Evolutionary conservation across 176 grass and related monocot genomes (phyloP).

Genomic region (Rhynchospora tenuis): DNA sequence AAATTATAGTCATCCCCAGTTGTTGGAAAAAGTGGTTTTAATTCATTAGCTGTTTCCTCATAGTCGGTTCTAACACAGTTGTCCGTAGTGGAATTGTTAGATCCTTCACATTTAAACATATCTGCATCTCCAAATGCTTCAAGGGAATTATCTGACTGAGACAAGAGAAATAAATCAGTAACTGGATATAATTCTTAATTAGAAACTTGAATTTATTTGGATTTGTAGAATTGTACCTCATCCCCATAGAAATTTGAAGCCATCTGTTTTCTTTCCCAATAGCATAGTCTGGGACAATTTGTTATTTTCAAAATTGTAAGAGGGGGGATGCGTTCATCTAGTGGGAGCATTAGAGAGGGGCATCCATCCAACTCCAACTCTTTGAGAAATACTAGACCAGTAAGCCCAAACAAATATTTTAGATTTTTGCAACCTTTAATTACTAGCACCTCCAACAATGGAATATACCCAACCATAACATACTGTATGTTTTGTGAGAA

Average conservation of each 20-base stretch:
- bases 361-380: conserved; percentile 6
- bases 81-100: background rate
- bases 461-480: background rate
- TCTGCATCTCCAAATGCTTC: background rate
- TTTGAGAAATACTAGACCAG: background rate
- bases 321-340: background rate
- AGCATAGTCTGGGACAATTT: background rate
- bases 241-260: background rate
- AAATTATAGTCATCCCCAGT: background rate
- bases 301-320: background rate
- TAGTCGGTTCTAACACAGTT: background rate
- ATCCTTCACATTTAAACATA: background rate
- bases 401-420: background rate
- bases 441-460: background rate
- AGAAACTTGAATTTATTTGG: background rate
- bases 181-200: background rate
- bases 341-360: background rate
- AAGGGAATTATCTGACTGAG: background rate
- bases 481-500: background rate
- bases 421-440: conserved; percentile 13
- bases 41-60: background rate
- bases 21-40: background rate
- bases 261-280: background rate
- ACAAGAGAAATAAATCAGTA: background rate
- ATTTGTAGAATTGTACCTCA: background rate